Base-by-base conservation (phyloP, 768 basidiomycete genomes). In the Psilocybe cyanescens region DNA sequence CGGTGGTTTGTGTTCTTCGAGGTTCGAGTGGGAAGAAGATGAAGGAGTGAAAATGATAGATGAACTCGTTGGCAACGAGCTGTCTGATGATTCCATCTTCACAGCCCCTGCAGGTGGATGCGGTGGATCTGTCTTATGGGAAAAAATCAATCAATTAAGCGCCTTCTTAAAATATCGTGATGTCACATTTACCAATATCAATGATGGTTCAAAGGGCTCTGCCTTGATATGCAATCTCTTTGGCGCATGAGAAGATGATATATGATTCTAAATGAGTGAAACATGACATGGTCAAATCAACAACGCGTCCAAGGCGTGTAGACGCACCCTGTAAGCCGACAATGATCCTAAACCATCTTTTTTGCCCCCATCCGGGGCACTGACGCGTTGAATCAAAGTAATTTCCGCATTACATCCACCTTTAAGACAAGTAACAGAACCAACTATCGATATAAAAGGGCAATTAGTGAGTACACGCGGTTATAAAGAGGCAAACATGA, bases 341-440 rank as follows among this genome's bases (percentile, higher is more conserved):
- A 86, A 66, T 8, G 79, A 80, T 19, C 83, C 84, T 56, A 84
- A 64, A 19, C 85, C 83, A 24, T 74, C 74, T 16, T 54, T 56
- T 62, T 68, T 69, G 11, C 83, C 82, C n/a, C 81, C 80, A 68
- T 82, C 81, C 3, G 64, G 58, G 1, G 61, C 61, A 31, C 67
- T 71, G 16, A 65, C 49, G 54, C 75, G 75, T 37, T 64, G 61
- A 4, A 60, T 63, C 37, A 86, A 73, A 3, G 70, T 51, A 29
- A 85, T 75, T 14, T 59, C 47, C 45, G 69, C 55, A 46, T 75
- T 66, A 66, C 85, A 86, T 6, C 76, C 78, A n/a, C 74, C 65
- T 67, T 85, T 82, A n/a, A 81, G 68, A 61, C 85, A 86, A 7
- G 70, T 74, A 16, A 81, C 67, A 16, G 63, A 61, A 17, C 83